phyloP scores from a whole-genome alignment of 2,329 filamentous ascomycete species.

The Byssoonygena ceratinophila region DNA sequence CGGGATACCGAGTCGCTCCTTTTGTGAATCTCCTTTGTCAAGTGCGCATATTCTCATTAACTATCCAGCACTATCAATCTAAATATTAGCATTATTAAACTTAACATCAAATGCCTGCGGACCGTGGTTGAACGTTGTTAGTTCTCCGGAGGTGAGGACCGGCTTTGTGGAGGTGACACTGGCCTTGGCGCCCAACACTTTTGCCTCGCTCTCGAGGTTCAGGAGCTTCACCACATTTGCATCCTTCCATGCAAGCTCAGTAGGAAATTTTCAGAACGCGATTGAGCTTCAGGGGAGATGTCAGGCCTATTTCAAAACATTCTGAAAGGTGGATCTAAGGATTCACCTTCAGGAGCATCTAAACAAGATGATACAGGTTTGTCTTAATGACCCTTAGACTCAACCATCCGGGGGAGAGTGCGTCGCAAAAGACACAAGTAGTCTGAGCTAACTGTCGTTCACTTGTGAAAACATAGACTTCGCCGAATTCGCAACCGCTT shows the following conservation, averaged over 20 bases:
- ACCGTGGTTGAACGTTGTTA: too few relatives aligned
- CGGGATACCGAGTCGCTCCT: background rate
- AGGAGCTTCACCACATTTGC: background rate
- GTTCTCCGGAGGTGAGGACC: too few relatives aligned
- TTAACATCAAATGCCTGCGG: too few relatives aligned
- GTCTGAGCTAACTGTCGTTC: slow-evolving; percentile 8
- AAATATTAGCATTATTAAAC: too few relatives aligned
- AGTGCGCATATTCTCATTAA: background rate
- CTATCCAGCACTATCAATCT: background rate
- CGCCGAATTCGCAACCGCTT: slow-evolving; percentile 14
- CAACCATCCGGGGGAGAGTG: background rate
- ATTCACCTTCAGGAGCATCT: slow-evolving; percentile 26
- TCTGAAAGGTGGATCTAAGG: slow-evolving; percentile 19
- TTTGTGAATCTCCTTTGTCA: slow-evolving; percentile 5
- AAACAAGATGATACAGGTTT: slow-evolving; percentile 14
- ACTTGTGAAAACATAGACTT: slow-evolving; percentile 10
- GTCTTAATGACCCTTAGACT: background rate
- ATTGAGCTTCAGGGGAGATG: slow-evolving; percentile 13
- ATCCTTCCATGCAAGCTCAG: background rate
- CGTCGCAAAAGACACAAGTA: background rate
- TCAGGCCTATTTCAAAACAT: slow-evolving; percentile 22
- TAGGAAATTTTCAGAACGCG: slow-evolving; percentile 1
- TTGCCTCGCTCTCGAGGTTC: background rate
- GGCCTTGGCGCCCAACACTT: slow-evolving; percentile 10
- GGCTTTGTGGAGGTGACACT: background rate